Conservation (phyloP, 2,329 filamentous ascomycete species). For the Talaromyces atroroseus region DNA sequence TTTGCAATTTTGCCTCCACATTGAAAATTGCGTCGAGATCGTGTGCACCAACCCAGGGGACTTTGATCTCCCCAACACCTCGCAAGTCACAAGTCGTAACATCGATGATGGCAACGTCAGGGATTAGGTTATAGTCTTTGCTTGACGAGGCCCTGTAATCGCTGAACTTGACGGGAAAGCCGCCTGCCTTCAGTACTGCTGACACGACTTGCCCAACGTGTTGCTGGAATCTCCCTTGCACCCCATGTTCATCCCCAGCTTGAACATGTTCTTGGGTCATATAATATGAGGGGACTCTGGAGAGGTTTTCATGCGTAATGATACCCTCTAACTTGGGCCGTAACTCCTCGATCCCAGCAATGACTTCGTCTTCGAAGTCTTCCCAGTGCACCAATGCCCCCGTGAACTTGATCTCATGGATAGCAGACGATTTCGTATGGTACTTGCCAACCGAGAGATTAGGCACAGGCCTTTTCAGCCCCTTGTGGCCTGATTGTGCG, state of each 20-base stretch:
- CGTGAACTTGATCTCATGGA: neutral
- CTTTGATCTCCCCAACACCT: neutral
- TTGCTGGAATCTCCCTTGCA: neutral
- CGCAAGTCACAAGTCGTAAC: neutral
- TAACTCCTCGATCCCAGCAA: neutral
- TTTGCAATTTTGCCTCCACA: neutral
- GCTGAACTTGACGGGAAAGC: neutral
- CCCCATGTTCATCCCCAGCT: neutral
- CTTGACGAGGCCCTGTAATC: neutral
- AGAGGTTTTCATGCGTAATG: too few relatives aligned
- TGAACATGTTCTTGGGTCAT: neutral
- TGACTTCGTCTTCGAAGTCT: neutral
- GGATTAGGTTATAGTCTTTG: neutral
- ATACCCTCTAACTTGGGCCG: neutral
- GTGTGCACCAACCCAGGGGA: neutral
- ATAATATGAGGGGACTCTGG: too few relatives aligned
- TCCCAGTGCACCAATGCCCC: neutral
- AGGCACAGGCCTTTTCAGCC: neutral
- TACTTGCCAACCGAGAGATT: neutral
- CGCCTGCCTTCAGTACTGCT: neutral
- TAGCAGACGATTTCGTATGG: neutral
- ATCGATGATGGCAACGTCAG: neutral
- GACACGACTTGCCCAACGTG: neutral
- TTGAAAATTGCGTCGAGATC: neutral
- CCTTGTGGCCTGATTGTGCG: too few relatives aligned